Base-by-base conservation (phyloP, 1,284 basidiomycete species). In the Tylopilus orsonianus region DNA sequence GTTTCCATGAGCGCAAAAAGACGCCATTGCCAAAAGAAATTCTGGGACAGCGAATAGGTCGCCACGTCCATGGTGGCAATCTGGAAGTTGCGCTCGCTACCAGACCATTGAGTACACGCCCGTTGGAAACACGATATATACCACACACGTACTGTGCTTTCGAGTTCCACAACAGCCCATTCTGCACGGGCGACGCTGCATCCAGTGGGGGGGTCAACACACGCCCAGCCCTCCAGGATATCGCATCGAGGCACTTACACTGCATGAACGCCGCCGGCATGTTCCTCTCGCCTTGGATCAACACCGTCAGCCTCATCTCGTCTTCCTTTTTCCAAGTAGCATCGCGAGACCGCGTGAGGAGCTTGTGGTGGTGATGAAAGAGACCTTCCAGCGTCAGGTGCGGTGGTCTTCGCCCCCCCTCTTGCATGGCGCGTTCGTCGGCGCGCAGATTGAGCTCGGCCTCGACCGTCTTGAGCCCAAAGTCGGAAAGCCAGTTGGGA, bases 21-120 rank as follows among this genome's bases (percentile, higher is more conserved):
- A 56, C 70, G 41, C 57, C 78, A 59, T 52, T 60, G 48, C 69
- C 69, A 68, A 34, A 84, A 60, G 54, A 77, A 84, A 38, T 74
- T 72, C 34, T 67, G 67, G 45, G 80, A 82, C 0, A 55, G 58
- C 1, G 59, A 44, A 48, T 71, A 75, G 0, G 74, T 76, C n/a
- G 55, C 56, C 14, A 69, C 61, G 45, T 80, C 69, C 54, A 82
- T 67, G 2, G 75, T 74, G 12, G 60, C 52, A 5, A 83, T 59
- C 42, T 64, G 58, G 44, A 74, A 82, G 4, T 48, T 46, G 5
- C 74, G 69, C 5, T 58, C 49, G 40, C 75, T 73, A 46, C 18
- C 7, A 39, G 32, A 44, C 18, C 10, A 16, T 41, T 53, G 10
- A 56, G 46, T 5, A 42, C 2, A 12, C 8, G 23, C 22, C 1